phyloP scores from a whole-genome alignment of 1,139 yeast species.

The Magnusiomyces tetraspermus region DNA sequence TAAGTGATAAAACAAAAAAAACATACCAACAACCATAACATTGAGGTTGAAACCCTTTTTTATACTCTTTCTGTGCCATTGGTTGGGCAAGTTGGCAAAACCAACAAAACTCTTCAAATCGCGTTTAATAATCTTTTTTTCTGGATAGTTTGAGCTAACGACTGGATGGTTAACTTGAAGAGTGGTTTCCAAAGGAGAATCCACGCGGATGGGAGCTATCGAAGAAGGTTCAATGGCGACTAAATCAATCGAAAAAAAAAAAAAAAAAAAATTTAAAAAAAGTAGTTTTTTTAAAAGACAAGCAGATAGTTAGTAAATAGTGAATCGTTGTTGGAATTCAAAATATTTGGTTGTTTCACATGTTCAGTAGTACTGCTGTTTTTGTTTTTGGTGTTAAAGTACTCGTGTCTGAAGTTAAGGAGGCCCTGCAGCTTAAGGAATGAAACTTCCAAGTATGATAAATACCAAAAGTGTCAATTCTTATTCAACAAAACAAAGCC shows the following conservation, averaged over 20 bases:
- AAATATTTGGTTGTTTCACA: too few relatives aligned
- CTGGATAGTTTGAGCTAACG: conserved; percentile 4
- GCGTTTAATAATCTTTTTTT: conserved; percentile 49
- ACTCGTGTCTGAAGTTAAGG: too few relatives aligned
- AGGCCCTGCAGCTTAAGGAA: too few relatives aligned
- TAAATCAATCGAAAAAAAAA: not conserved
- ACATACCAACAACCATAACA: conserved; percentile 39
- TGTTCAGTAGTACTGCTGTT: too few relatives aligned
- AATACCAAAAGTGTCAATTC: too few relatives aligned
- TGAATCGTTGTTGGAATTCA: not conserved
- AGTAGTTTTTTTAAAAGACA: not conserved
- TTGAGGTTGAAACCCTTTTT: conserved; percentile 91
- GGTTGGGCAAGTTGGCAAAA: conserved; percentile 95
- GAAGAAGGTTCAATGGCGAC: conserved; percentile 8
- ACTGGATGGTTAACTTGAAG: conserved; percentile 4
- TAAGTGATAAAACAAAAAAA: not conserved
- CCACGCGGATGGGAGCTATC: conserved; percentile 9
- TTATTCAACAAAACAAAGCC: too few relatives aligned
- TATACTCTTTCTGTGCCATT: conserved; percentile 94
- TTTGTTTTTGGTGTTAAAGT: too few relatives aligned
- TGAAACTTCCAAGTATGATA: too few relatives aligned
- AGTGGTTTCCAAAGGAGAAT: conserved; percentile 7
- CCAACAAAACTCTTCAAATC: conserved; percentile 91
- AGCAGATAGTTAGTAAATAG: too few relatives aligned
- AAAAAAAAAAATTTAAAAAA: not conserved